Evolutionary conservation across 805 yeast genomes (phyloP).

Genomic region (Jamesozyma hellenica): DNA sequence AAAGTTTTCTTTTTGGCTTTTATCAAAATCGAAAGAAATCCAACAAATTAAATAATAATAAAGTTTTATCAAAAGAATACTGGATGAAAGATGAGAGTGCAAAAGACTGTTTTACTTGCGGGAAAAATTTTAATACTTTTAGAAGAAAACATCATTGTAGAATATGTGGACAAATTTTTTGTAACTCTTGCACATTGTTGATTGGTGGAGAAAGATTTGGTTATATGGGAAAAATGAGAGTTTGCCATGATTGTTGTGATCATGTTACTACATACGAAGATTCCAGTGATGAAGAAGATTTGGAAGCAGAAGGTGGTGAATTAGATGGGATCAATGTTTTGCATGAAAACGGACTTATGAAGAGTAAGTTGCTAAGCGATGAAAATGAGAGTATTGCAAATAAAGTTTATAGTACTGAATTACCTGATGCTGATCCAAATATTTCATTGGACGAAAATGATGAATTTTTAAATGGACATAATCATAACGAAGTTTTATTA

Average conservation of each 20-base stretch:
- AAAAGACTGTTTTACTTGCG: conserved; percentile 77
- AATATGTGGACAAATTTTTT: conserved; percentile 91
- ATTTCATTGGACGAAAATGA: background rate
- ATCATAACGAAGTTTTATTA: conserved; percentile 16
- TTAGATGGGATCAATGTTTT: background rate
- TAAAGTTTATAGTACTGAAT: background rate
- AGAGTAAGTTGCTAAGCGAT: background rate
- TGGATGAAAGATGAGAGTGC: conserved; percentile 97
- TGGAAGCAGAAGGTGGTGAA: conserved; percentile 1
- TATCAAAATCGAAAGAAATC: conserved; percentile 23
- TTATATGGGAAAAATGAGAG: conserved; percentile 59
- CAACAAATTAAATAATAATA: conserved; percentile 14
- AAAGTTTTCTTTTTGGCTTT: conserved; percentile 34
- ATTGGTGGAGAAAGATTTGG: conserved; percentile 57
- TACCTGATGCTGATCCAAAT: background rate
- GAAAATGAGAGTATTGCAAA: background rate
- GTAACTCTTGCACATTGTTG: conserved; percentile 70
- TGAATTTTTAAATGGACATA: background rate
- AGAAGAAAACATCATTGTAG: conserved; percentile 91
- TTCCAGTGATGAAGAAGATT: conserved; percentile 51
- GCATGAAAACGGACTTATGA: too few species aligned
- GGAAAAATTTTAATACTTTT: conserved; percentile 69
- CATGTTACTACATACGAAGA: conserved; percentile 60
- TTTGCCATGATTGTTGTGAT: conserved; percentile 61
- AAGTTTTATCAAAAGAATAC: conserved; percentile 48